These are phyloP conservation scores for Penicillium dipodomyicola DNA, from an alignment of 495 filamentous ascomycete species.

Conservation along the genomic window DNA sequence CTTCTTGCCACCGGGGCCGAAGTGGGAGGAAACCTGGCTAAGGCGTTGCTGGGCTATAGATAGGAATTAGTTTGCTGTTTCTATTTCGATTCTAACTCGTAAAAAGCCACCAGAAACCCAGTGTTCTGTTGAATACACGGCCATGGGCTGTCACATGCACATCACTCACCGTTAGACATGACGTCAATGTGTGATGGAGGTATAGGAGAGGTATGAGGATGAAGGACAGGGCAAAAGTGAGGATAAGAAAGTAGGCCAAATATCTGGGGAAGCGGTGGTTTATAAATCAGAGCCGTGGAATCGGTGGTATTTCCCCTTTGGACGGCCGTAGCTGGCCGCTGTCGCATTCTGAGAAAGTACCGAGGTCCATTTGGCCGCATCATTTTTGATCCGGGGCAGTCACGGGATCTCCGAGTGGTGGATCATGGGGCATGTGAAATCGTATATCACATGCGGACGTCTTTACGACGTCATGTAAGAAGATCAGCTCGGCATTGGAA, in stretches of 20 bases:
- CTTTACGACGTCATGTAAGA: not conserved
- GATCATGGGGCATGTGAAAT: constrained; percentile 9
- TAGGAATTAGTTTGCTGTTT: constrained; percentile 3
- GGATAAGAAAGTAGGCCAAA: constrained; percentile 12
- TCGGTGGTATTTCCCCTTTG: constrained; percentile 37
- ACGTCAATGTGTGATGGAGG: constrained; percentile 30
- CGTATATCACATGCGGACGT: not conserved
- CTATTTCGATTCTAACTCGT: not conserved
- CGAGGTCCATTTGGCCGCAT: constrained; percentile 36
- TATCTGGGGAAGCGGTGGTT: constrained; percentile 22
- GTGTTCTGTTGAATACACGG: constrained; percentile 4
- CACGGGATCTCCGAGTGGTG: constrained; percentile 29
- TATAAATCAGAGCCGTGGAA: constrained; percentile 27
- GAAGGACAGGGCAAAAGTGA: constrained; percentile 12
- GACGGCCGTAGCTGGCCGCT: constrained; percentile 22
- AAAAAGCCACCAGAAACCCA: not conserved
- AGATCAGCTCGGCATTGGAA: not conserved
- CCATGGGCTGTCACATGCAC: constrained; percentile 4
- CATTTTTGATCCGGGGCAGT: constrained; percentile 38
- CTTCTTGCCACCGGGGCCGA: constrained; percentile 44
- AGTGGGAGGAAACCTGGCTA: constrained; percentile 61
- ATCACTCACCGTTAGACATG: constrained; percentile 44
- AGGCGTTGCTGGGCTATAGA: constrained; percentile 58
- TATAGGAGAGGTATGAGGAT: constrained; percentile 13
- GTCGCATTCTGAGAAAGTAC: constrained; percentile 28